Percentiles rank a stretch among this genome's conserved stretches.
phyloP scores from a whole-genome alignment of 345 rosid genomes.

The Gossypium longicalyx region DNA sequence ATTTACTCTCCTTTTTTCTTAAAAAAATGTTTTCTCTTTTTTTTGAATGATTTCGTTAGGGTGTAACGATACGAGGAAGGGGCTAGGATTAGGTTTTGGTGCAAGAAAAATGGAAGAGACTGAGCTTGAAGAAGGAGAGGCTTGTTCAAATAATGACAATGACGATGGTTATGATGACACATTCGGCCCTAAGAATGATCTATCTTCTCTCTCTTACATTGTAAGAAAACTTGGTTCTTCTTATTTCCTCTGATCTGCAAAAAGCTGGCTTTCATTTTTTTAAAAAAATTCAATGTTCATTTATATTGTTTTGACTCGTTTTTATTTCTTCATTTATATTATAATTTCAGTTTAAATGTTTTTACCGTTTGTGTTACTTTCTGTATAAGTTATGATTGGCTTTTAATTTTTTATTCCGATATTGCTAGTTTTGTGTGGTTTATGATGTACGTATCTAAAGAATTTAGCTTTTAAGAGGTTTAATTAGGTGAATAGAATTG shows the following conservation, averaged over 20 bases:
- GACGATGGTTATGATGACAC: constrained; percentile 23
- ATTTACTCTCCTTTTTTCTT: constrained; percentile 1
- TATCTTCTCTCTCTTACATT: constrained; percentile 77
- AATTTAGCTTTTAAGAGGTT: neutral
- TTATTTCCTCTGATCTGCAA: neutral
- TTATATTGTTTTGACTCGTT: neutral
- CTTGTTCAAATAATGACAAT: constrained; percentile 53
- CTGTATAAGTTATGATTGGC: constrained; percentile 3
- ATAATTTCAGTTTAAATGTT: neutral
- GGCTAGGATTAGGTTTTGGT: constrained; percentile 46
- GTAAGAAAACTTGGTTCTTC: constrained; percentile 35
- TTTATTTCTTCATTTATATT: neutral
- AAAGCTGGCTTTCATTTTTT: neutral
- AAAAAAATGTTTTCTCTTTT: too few relatives aligned
- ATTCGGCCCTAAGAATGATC: constrained; percentile 68
- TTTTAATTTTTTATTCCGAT: constrained; percentile 1
- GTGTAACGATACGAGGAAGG: constrained; percentile 42
- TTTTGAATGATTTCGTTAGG: constrained; percentile 45
- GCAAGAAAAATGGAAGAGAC: constrained; percentile 47
- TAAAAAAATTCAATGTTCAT: neutral
- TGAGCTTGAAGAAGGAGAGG: constrained; percentile 81
- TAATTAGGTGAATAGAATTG: constrained; percentile 1
- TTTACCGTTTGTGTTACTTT: constrained; percentile 12
- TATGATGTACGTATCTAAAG: constrained; percentile 8
- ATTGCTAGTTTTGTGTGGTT: neutral